Evolutionary conservation across 2,329 filamentous ascomycete genomes (phyloP).

Genomic region (Colletotrichum sp.): DNA sequence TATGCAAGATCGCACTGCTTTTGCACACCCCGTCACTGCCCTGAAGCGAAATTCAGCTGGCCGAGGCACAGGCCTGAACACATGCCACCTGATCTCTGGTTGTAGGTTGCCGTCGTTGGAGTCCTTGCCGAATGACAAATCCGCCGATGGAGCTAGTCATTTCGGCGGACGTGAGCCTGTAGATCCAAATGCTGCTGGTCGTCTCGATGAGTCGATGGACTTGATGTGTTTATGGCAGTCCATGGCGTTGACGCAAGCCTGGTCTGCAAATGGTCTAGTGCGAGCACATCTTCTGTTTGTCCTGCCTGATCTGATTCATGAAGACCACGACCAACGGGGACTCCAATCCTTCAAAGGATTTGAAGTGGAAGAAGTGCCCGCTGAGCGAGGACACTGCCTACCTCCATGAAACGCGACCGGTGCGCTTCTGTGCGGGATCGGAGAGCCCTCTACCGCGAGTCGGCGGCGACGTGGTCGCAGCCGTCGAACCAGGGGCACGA

Average conservation of each 20-base stretch:
- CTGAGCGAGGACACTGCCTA: conserved; percentile 83
- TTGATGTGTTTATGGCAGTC: conserved; percentile 45
- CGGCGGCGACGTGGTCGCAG: too few relatives aligned
- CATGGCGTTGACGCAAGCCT: conserved; percentile 54
- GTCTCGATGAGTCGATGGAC: conserved; percentile 33
- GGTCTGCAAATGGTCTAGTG: conserved; percentile 94
- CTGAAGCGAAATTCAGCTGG: background rate
- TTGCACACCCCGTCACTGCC: background rate
- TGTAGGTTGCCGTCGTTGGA: too few relatives aligned
- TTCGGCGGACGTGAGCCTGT: background rate
- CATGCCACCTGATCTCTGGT: too few relatives aligned
- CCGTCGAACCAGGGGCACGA: too few relatives aligned
- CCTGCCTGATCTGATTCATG: conserved; percentile 95
- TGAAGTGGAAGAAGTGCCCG: conserved; percentile 92
- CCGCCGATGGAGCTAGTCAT: background rate
- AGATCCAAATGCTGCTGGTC: background rate
- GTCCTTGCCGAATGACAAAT: background rate
- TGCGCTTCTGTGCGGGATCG: too few relatives aligned
- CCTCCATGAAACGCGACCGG: too few relatives aligned
- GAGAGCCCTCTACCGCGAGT: too few relatives aligned
- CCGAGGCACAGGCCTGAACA: background rate
- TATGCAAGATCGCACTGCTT: background rate
- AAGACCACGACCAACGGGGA: conserved; percentile 79
- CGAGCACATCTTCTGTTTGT: conserved; percentile 94
- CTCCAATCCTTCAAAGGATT: conserved; percentile 67